These are phyloP conservation scores for Termitomyces sp. DNA, from an alignment of 768 basidiomycete genomes.

Conservation along the genomic window DNA sequence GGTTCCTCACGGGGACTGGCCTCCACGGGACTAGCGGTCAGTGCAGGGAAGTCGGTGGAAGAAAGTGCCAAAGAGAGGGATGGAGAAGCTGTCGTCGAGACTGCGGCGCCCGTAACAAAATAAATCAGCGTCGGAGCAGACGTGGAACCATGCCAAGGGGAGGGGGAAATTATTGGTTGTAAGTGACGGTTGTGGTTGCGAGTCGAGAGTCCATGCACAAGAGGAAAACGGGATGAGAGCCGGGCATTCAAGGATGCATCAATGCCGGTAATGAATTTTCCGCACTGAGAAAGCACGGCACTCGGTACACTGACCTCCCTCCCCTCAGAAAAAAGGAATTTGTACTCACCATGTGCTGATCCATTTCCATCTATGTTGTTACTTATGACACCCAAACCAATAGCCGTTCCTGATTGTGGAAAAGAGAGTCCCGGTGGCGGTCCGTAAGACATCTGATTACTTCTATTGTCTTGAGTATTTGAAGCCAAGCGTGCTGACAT, in stretches of 20 bases:
- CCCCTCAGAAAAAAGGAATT: slow-evolving; percentile 55
- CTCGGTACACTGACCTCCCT: slow-evolving; percentile 89
- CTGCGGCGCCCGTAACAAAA: slow-evolving; percentile 37
- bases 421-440: slow-evolving; percentile 68
- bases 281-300: slow-evolving; percentile 86
- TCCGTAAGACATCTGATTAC: slow-evolving; percentile 39
- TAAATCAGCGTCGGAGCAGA: slow-evolving; percentile 54
- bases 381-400: slow-evolving; percentile 21
- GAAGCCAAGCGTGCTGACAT: slow-evolving; percentile 70
- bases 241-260: slow-evolving; percentile 43
- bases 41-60: slow-evolving; percentile 73
- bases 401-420: slow-evolving; percentile 28
- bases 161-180: slow-evolving; percentile 36
- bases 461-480: slow-evolving; percentile 27
- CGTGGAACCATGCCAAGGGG: slow-evolving; percentile 47
- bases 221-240: slow-evolving; percentile 26
- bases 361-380: slow-evolving; percentile 29
- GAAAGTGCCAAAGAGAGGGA: slow-evolving; percentile 58
- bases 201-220: slow-evolving; percentile 37
- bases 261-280: slow-evolving; percentile 73
- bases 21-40: slow-evolving; percentile 39
- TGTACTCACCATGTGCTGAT: slow-evolving; percentile 65
- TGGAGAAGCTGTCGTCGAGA: slow-evolving; percentile 39
- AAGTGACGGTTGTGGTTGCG: slow-evolving; percentile 23
- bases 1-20: slow-evolving; percentile 23